Evolutionary conservation across 352 stramenopile genomes (phyloP), one percentile per base, ranked within the genome.

Genomic region (Pythium coloratum): DNA sequence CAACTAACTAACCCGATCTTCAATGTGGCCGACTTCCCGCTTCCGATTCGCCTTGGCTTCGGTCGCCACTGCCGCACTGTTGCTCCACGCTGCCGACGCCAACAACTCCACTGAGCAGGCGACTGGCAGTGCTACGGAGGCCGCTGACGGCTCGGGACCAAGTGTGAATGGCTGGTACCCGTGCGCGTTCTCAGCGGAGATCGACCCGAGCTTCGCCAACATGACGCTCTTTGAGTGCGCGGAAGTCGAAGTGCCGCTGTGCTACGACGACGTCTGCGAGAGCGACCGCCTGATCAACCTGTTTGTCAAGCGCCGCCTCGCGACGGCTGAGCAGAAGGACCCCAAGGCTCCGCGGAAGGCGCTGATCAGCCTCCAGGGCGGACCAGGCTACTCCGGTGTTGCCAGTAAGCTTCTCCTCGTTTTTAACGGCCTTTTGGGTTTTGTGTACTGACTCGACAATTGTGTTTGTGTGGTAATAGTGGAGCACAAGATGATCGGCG

Each of bases 151-250:
- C 30, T 28, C 26, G 2, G 51, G 28, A 20, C 34, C 55, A 7
- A 36, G 34, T 36, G 33, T 78, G 40, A 78, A 76, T 50, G 72
- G 69, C 13, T 76, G 69, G 69, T 76, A 67, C 62, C 32, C 64
- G 8, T 76, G 69, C 38, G 53, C 58, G 24, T 60, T 65, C 26
- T 64, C 66, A 14, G 24, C 44, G 13, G 46, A 38, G 42, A 12
- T 46, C 14, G 55, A 51, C 20, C 38, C 38, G 12, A 51, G 13
- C 26, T 54, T 13, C 14, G 4, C 20, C 2, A 34, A 40, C 12
- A 26, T 4, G 16, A 28, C 30, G 24, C 7, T 57, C 2, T 67
- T 67, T n/a, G 38, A 72, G 38, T 72, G 66, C 66, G 54, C 66
- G 0, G 30, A 67, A 16, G 32, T 72, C 55, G 44, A 67, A 34